Conservation (phyloP, 2,329 filamentous ascomycete species). For the Fusarium palustre region DNA sequence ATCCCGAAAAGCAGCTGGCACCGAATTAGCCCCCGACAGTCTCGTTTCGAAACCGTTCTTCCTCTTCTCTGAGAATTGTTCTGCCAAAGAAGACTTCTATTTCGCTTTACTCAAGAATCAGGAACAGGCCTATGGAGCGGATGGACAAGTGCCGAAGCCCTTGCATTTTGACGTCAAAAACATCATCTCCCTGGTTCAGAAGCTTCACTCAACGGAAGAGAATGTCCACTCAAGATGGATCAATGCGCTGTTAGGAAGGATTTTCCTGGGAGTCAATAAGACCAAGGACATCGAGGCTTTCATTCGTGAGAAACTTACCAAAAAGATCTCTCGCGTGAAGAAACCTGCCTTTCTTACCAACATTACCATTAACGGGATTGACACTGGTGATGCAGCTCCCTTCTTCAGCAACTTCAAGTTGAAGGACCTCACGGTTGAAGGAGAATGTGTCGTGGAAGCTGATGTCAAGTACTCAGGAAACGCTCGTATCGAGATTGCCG, state of each 20-base stretch:
- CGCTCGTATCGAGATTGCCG: conserved; percentile 88
- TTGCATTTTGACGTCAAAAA: conserved; percentile 85
- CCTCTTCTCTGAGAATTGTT: conserved; percentile 94
- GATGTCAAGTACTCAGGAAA: conserved; percentile 92
- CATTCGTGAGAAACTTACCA: conserved; percentile 87
- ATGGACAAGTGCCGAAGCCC: conserved; percentile 71
- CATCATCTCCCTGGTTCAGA: conserved; percentile 90
- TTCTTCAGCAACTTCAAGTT: conserved; percentile 90
- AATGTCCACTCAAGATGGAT: conserved; percentile 92
- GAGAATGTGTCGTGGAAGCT: conserved; percentile 86
- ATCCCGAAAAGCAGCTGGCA: conserved; percentile 69
- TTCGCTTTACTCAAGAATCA: conserved; percentile 90
- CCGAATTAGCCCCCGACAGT: conserved; percentile 66
- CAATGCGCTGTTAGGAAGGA: conserved; percentile 87
- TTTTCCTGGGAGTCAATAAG: conserved; percentile 90
- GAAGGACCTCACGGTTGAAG: conserved; percentile 90
- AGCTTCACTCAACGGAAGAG: conserved; percentile 90
- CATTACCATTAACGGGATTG: conserved; percentile 83
- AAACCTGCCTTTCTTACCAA: conserved; percentile 90
- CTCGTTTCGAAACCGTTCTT: conserved; percentile 84
- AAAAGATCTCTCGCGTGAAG: conserved; percentile 95
- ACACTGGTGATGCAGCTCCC: conserved; percentile 87
- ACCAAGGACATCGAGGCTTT: conserved; percentile 84
- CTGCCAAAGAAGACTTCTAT: conserved; percentile 98
- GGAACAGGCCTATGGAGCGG: conserved; percentile 71